A percentile compares a stretch with the other conserved stretches of the same genome.
These are phyloP conservation scores for Dillenia suffruticosa DNA, from an alignment of 164 flowering plant species.

Conservation along the genomic window DNA sequence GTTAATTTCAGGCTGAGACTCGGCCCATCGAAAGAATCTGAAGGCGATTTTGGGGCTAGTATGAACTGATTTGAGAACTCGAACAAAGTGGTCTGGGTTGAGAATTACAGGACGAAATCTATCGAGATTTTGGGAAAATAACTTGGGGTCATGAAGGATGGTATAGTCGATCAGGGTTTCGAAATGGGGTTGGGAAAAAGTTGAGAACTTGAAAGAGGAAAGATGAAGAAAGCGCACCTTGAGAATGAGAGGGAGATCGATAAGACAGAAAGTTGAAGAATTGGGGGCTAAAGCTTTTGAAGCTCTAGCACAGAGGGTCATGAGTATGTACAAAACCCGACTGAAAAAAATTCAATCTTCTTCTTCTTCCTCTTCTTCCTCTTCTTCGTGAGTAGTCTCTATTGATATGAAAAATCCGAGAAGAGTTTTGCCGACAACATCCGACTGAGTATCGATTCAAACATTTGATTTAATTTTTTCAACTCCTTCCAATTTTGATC, in stretches of 20 bases:
- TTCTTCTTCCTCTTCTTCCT: no score
- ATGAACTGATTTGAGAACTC: slow-evolving; percentile 32
- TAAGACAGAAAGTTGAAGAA: slow-evolving; percentile 3
- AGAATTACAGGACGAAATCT: slow-evolving; percentile 21
- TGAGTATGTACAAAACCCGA: no score
- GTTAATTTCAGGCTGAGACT: slow-evolving; percentile 36
- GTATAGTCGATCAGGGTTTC: slow-evolving; percentile 24
- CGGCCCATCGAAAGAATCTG: slow-evolving; percentile 53
- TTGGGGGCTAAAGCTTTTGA: slow-evolving; percentile 19
- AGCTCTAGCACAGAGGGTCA: slow-evolving; percentile 35
- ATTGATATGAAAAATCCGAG: no score
- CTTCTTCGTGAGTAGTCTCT: no score
- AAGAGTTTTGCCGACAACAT: no score
- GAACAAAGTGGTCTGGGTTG: slow-evolving; percentile 35
- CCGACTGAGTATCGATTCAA: no score
- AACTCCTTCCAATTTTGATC: no score
- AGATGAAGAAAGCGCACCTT: slow-evolving; percentile 5
- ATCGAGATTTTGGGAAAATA: slow-evolving; percentile 17
- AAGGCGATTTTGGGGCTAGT: slow-evolving; percentile 37
- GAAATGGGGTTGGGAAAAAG: slow-evolving; percentile 17
- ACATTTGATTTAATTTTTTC: no score
- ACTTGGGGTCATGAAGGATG: slow-evolving; percentile 16
- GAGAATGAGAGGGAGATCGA: slow-evolving; percentile 19
- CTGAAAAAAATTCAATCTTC: no score
- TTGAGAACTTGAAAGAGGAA: background rate